These are phyloP conservation scores for Peniophora sp. DNA, from an alignment of 1,284 basidiomycete genomes.

Conservation along the genomic window DNA sequence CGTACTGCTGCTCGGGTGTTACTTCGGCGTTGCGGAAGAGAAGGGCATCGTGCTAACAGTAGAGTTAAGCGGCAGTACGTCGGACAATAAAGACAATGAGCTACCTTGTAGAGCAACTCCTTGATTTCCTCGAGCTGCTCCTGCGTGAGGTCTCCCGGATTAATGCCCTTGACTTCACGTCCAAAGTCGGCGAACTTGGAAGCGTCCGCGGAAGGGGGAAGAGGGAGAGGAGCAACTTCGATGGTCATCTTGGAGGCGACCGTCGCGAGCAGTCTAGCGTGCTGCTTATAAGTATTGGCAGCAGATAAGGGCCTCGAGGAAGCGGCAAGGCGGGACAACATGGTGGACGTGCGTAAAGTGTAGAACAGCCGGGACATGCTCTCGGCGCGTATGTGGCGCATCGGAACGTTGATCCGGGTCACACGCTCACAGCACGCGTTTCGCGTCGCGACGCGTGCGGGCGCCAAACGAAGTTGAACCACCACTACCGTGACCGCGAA, in stretches of 20 bases:
- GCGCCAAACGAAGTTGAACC: neutral
- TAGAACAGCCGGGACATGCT: neutral
- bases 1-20: constrained; percentile 78
- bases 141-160: constrained; percentile 35
- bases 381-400: neutral
- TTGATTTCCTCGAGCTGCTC: constrained; percentile 43
- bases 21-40: constrained; percentile 66
- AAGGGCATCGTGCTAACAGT: constrained; percentile 56
- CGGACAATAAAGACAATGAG: neutral
- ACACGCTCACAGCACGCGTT: neutral
- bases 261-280: neutral
- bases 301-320: neutral
- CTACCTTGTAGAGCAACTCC: constrained; percentile 45
- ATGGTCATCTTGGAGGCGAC: constrained; percentile 28
- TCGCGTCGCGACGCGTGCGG: neutral
- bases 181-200: constrained; percentile 43
- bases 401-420: neutral
- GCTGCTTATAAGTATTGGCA: neutral
- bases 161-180: constrained; percentile 39
- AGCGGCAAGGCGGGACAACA: neutral
- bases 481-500: neutral
- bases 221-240: constrained; percentile 31
- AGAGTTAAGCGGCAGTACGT: neutral
- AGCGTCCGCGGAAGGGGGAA: constrained; percentile 40
- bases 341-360: neutral